Evolutionary conservation across 108 stramenopile species (phyloP), one percentile per base, ranked within the genome.

Genomic region (Bacterosira constricta): DNA sequence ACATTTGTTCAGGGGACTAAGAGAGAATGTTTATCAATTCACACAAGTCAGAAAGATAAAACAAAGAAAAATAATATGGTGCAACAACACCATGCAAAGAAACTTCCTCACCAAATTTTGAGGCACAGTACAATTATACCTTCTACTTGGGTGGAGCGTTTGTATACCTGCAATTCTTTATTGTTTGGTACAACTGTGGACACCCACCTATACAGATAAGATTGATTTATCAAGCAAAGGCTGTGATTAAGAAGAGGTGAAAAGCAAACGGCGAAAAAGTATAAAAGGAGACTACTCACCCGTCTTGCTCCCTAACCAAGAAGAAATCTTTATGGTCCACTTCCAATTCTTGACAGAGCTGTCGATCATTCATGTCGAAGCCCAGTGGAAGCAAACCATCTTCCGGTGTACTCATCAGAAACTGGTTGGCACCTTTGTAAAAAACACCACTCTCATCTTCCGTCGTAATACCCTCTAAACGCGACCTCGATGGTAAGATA

Each of bases 321-420:
- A 73, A 73, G 52, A 73, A 73, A 27, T 73, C 65, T 46, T 73
- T 73, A 38, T 73, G 72, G 20, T 73, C 65, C 6, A 73, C 55
- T 54, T 79, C 71, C 42, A 74, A 54, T 18, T 42, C 27, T 12
- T 65, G 20, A 17, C 78, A 79, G 7, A 50, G 71, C 21, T 67
- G 72, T 25, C 78, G 51, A 73, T 79, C 78, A 49, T 66, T 68
- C 39, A 72, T 47, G 23, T 73, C 66, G 42, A 31, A 79, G 29
- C 58, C 72, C 13, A 79, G 46, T 23, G 78, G 78, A 20, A 79
- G 12, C 17, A 29, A 8, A 26, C 60, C 66, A 53, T 69, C 55
- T 30, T 59, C 63, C 20, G 66, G 41, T 11, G 51, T 25, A 49
- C 6, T 37, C 38, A 65, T 56, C 26, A 74, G 34, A 11, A 55